Evolutionary conservation across 306 rosid genomes (phyloP).

Genomic region (Begonia loranthoides): DNA sequence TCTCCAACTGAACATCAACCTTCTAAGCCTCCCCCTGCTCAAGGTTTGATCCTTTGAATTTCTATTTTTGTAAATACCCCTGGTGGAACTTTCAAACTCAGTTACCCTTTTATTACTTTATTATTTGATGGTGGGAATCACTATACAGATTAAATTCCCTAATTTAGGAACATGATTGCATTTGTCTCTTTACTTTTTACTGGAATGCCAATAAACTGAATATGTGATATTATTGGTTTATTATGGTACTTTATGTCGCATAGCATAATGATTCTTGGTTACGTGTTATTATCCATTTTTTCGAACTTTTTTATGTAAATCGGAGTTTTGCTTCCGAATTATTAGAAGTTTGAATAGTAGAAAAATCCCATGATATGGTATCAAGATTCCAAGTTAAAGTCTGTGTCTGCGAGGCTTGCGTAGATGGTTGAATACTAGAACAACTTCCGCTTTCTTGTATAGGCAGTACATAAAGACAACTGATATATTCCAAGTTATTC

Average conservation of each 20-base stretch:
- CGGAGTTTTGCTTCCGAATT: too few species aligned
- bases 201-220: neutral
- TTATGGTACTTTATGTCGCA: neutral
- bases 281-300: neutral
- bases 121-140: neutral
- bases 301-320: too few species aligned
- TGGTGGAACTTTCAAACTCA: neutral
- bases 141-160: neutral
- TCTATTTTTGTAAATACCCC: neutral
- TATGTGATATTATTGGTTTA: neutral
- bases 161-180: neutral
- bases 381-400: too few species aligned
- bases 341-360: too few species aligned
- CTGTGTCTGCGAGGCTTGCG: too few species aligned
- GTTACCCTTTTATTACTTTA: neutral
- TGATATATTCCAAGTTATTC: too few species aligned
- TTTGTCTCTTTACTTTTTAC: neutral
- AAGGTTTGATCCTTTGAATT: constrained; percentile 1
- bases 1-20: neutral
- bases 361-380: too few species aligned
- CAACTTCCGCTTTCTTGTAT: too few species aligned
- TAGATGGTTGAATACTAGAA: too few species aligned
- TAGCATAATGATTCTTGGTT: neutral
- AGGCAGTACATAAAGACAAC: too few species aligned
- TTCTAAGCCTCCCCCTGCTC: neutral